These are phyloP conservation scores for Taxawa tesnikishii DNA, from an alignment of 2,329 filamentous ascomycete species.

Conservation along the genomic window DNA sequence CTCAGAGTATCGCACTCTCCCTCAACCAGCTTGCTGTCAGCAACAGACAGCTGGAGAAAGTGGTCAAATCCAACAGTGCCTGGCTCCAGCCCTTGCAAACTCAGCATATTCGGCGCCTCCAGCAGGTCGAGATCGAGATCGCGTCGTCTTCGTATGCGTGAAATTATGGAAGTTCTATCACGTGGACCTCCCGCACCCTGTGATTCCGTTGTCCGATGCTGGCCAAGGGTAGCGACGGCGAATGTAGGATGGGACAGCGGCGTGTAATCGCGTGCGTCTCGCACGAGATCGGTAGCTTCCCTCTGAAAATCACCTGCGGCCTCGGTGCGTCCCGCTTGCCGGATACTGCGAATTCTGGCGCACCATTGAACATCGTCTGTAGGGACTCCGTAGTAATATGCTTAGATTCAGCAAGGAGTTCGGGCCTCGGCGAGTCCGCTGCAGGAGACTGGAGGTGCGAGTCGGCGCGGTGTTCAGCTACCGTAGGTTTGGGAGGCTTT, in stretches of 20 bases:
- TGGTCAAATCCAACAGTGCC: slow-evolving; percentile 35
- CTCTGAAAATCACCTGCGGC: slow-evolving; percentile 11
- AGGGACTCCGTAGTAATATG: slow-evolving; percentile 11
- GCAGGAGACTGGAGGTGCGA: neutral
- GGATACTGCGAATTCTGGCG: slow-evolving; percentile 14
- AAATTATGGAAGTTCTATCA: slow-evolving; percentile 2
- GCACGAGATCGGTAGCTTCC: slow-evolving; percentile 6
- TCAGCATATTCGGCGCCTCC: slow-evolving; percentile 38
- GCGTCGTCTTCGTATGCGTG: neutral
- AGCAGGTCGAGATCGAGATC: slow-evolving; percentile 9
- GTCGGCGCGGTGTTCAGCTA: neutral
- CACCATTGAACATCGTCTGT: slow-evolving; percentile 15
- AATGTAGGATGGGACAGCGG: slow-evolving; percentile 11
- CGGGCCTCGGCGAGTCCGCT: neutral
- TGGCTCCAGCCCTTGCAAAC: slow-evolving; percentile 29
- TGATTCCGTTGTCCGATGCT: slow-evolving; percentile 1
- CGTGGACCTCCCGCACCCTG: too few species aligned
- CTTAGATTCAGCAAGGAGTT: neutral
- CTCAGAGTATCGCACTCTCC: slow-evolving; percentile 8
- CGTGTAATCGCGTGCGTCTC: slow-evolving; percentile 9
- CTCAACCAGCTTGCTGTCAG: slow-evolving; percentile 17
- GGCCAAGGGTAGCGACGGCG: slow-evolving; percentile 7
- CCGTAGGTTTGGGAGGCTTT: neutral
- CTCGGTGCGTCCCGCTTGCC: slow-evolving; percentile 5
- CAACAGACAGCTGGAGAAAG: slow-evolving; percentile 33